phyloP scores from a whole-genome alignment of 2,329 filamentous ascomycete species.

The Bipolaris bicolor region DNA sequence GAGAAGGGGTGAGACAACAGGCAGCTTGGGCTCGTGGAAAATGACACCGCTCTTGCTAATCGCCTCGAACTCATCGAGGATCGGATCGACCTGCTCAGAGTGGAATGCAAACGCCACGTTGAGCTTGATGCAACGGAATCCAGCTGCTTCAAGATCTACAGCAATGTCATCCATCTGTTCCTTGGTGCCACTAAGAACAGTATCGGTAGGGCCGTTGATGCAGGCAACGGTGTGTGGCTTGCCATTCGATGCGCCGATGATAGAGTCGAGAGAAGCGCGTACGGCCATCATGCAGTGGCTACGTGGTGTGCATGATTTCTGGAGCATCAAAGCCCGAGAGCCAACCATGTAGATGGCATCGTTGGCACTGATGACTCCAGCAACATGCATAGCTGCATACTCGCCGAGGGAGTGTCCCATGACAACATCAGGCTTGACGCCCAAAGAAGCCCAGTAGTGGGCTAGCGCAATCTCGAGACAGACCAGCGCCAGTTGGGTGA shows the following conservation, averaged over 20 bases:
- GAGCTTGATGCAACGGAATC: constrained; percentile 19
- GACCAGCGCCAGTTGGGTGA: constrained; percentile 50
- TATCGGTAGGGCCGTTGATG: constrained; percentile 39
- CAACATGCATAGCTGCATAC: constrained; percentile 47
- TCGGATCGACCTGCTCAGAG: constrained; percentile 48
- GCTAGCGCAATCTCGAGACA: constrained; percentile 49
- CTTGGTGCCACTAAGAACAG: constrained; percentile 38
- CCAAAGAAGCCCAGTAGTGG: constrained; percentile 19
- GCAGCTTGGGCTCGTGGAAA: background rate
- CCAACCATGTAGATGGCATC: constrained; percentile 49
- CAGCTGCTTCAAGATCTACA: constrained; percentile 7
- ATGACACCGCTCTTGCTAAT: constrained; percentile 36
- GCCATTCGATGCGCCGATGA: constrained; percentile 30
- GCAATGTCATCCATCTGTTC: constrained; percentile 16
- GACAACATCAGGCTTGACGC: constrained; percentile 22
- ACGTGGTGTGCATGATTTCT: constrained; percentile 27
- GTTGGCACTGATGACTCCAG: constrained; percentile 42
- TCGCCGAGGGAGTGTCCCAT: constrained; percentile 45
- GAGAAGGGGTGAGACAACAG: background rate
- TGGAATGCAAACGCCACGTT: constrained; percentile 32
- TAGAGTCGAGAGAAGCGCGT: constrained; percentile 14
- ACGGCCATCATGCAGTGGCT: constrained; percentile 46
- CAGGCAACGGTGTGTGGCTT: constrained; percentile 34
- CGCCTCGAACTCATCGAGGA: constrained; percentile 51
- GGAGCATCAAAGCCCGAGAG: constrained; percentile 36